Evolutionary conservation across 2,329 filamentous ascomycete genomes (phyloP).

Genomic region (Grosmannia clavigera): DNA sequence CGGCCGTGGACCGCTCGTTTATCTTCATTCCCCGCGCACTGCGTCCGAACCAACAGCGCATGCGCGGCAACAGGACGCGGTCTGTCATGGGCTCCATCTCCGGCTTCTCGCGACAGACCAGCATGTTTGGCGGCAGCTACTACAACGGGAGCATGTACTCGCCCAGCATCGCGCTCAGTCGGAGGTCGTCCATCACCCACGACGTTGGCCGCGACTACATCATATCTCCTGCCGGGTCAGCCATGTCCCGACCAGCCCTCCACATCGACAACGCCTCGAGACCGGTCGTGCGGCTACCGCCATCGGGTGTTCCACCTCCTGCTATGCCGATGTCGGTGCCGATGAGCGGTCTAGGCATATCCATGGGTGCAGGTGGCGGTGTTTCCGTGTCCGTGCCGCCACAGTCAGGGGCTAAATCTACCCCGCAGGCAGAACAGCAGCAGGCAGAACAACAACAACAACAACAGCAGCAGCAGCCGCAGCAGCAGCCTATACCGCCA

Average conservation of each 20-base stretch:
- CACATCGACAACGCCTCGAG: constrained; percentile 43
- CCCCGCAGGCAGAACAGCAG: not conserved
- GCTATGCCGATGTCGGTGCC: not conserved
- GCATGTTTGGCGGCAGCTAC: constrained; percentile 51
- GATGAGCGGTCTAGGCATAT: not conserved
- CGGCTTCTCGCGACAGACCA: constrained; percentile 66
- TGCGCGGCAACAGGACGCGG: constrained; percentile 58
- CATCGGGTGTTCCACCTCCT: constrained; percentile 20
- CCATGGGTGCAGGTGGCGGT: not conserved
- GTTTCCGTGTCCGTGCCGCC: constrained; percentile 4
- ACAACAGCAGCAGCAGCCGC: not conserved
- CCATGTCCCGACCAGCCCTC: constrained; percentile 55
- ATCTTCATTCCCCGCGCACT: constrained; percentile 94
- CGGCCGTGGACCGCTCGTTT: constrained; percentile 80
- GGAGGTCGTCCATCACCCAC: constrained; percentile 66
- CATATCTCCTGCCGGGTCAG: constrained; percentile 69
- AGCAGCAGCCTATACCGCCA: not conserved
- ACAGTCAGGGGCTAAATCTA: not conserved
- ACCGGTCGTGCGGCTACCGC: constrained; percentile 75
- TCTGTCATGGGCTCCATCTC: constrained; percentile 57
- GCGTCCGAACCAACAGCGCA: constrained; percentile 79
- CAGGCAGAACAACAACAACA: not conserved
- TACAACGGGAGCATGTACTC: constrained; percentile 67
- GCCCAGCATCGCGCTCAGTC: constrained; percentile 76
- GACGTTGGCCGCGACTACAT: constrained; percentile 59